Evolutionary conservation across 768 basidiomycete genomes (phyloP).

Genomic region (Rhodotorula babjevae): DNA sequence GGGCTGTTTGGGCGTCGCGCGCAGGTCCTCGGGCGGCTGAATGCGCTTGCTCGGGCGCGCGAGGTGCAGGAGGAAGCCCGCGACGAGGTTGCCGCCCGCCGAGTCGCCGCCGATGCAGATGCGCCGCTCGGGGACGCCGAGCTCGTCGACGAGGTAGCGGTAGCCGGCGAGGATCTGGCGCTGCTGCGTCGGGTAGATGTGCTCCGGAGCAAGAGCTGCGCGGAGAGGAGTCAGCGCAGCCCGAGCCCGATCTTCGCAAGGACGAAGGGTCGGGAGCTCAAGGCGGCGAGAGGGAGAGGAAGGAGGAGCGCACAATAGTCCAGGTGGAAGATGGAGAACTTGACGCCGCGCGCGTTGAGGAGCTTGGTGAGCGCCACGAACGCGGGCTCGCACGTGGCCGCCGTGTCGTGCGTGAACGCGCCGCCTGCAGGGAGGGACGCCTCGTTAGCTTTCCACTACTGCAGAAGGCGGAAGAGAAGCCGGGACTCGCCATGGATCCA

Average conservation of each 20-base stretch:
- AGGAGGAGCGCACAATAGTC: conserved; percentile 15
- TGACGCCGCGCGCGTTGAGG: conserved; percentile 16
- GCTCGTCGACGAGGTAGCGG: conserved; percentile 57
- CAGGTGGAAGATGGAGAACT: conserved; percentile 23
- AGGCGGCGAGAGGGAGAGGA: background rate
- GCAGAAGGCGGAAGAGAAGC: no score
- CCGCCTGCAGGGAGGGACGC: no score
- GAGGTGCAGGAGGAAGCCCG: conserved; percentile 45
- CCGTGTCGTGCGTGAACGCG: background rate
- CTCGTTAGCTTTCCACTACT: no score
- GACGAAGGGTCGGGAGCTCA: no score
- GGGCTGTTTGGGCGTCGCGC: conserved; percentile 9
- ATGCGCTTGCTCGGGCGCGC: conserved; percentile 25
- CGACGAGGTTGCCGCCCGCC: conserved; percentile 67
- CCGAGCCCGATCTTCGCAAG: no score
- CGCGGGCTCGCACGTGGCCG: background rate
- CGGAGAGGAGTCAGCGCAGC: no score
- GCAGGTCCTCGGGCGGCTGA: conserved; percentile 5
- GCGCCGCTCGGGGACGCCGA: conserved; percentile 58
- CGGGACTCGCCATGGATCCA: conserved; percentile 20
- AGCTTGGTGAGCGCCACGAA: conserved; percentile 1
- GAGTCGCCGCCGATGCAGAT: conserved; percentile 70
- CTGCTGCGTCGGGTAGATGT: conserved; percentile 67
- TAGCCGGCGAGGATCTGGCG: conserved; percentile 71
- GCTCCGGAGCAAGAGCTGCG: conserved; percentile 43